Conservation (phyloP, 129 eudicot genomes). For the Centaurea solstitialis region DNA sequence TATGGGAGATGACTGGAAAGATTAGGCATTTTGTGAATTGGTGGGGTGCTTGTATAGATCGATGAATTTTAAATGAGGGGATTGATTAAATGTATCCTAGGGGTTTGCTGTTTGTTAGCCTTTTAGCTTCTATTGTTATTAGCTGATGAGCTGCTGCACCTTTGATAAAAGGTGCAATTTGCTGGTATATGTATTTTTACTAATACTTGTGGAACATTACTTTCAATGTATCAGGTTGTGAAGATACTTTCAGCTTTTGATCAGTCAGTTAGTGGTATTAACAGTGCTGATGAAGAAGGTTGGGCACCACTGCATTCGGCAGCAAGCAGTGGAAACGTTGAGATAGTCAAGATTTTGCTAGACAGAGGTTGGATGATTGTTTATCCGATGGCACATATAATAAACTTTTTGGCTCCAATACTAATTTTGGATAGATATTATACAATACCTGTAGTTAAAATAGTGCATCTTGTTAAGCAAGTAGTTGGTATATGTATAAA, state of each 20-base stretch:
- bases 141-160: not conserved
- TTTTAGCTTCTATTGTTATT: not conserved
- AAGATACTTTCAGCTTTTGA: conserved; percentile 68
- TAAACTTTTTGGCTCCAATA: too few relatives aligned
- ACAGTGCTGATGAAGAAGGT: conserved; percentile 84
- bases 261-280: conserved; percentile 52
- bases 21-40: not conserved
- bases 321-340: conserved; percentile 79
- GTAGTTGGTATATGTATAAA: too few relatives aligned
- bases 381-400: too few relatives aligned
- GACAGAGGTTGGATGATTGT: too few relatives aligned
- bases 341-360: conserved; percentile 71
- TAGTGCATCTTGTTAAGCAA: too few relatives aligned
- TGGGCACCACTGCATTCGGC: conserved; percentile 98
- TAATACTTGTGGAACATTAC: not conserved
- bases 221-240: conserved; percentile 58
- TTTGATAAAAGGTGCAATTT: conserved; percentile 4
- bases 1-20: not conserved
- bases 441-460: too few relatives aligned
- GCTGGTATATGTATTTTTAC: not conserved
- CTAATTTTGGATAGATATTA: too few relatives aligned
- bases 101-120: not conserved
- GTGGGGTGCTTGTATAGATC: not conserved
- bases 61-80: conserved; percentile 3
- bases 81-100: not conserved